Percentiles rank a stretch among this genome's conserved stretches.
Evolutionary conservation across 1,284 basidiomycete species (phyloP).

Genomic region (Cryptococcus sp.): DNA sequence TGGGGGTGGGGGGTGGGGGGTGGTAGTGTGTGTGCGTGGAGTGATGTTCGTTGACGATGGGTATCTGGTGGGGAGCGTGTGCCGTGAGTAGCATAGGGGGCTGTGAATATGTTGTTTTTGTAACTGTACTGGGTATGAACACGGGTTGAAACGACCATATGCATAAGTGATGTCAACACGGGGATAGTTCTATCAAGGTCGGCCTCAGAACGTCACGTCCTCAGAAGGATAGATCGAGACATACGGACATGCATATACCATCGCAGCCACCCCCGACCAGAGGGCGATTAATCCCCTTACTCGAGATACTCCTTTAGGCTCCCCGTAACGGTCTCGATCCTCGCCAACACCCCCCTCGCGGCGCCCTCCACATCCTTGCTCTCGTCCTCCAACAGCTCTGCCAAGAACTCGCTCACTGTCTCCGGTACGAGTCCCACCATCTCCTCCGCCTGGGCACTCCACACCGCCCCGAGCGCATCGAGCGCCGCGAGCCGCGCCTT

Average conservation of each 20-base stretch:
- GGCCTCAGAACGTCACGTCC: too few relatives aligned
- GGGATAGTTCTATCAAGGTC: neutral
- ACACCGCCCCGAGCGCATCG: conserved; percentile 65
- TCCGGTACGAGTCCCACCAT: conserved; percentile 55
- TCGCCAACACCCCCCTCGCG: conserved; percentile 49
- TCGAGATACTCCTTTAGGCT: conserved; percentile 49
- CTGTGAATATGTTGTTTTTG: neutral
- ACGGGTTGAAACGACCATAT: neutral
- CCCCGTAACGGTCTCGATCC: conserved; percentile 52
- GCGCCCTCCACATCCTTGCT: conserved; percentile 49
- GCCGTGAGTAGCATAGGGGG: too few relatives aligned
- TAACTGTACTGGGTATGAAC: neutral
- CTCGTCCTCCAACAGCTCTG: conserved; percentile 54
- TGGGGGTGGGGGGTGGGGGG: conserved; percentile 42
- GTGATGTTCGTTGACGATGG: neutral
- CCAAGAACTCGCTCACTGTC: conserved; percentile 54
- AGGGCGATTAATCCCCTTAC: too few relatives aligned
- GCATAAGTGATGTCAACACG: neutral
- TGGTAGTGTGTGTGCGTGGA: too few relatives aligned
- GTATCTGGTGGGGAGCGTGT: neutral
- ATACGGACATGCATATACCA: neutral
- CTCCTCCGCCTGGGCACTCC: conserved; percentile 64
- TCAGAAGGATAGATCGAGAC: too few relatives aligned
- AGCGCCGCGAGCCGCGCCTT: conserved; percentile 67
- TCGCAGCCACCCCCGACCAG: neutral